Evolutionary conservation across 495 filamentous ascomycete species (phyloP).

Genomic region (Hypoxylon perforatum): DNA sequence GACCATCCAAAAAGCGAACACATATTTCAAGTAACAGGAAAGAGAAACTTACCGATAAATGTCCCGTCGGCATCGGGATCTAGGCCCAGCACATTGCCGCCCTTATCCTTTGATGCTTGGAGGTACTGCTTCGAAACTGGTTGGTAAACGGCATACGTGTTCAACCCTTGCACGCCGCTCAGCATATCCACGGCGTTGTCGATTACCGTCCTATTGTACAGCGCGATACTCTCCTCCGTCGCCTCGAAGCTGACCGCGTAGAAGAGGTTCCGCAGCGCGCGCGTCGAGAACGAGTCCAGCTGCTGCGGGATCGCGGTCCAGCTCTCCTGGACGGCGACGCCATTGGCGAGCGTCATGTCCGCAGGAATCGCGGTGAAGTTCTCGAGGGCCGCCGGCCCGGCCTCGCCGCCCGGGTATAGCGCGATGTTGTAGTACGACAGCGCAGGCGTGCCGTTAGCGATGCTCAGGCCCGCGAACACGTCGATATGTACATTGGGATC

Average conservation of each 20-base stretch:
- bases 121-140: slow-evolving; percentile 17
- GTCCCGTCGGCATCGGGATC: slow-evolving; percentile 15
- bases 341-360: slow-evolving; percentile 7
- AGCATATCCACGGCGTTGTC: slow-evolving; percentile 14
- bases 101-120: slow-evolving; percentile 10
- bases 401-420: background rate
- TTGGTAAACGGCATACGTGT: slow-evolving; percentile 12
- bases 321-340: slow-evolving; percentile 2
- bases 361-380: slow-evolving; percentile 12
- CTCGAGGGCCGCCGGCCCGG: slow-evolving; percentile 6
- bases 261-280: slow-evolving; percentile 5
- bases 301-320: slow-evolving; percentile 12
- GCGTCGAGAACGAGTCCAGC: slow-evolving; percentile 13
- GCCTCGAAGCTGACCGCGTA: slow-evolving; percentile 15
- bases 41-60: slow-evolving; percentile 4
- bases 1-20: background rate
- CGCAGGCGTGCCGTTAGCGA: slow-evolving; percentile 27
- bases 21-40: background rate
- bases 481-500: slow-evolving; percentile 13
- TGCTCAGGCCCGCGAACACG: slow-evolving; percentile 23
- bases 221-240: slow-evolving; percentile 3
- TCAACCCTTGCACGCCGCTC: slow-evolving; percentile 8
- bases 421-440: slow-evolving; percentile 14
- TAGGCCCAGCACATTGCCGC: slow-evolving; percentile 11
- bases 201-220: slow-evolving; percentile 15